Evolutionary conservation across 2,329 filamentous ascomycete species (phyloP), one percentile per base, ranked within the genome.

Genomic region (Cercospora sp.): DNA sequence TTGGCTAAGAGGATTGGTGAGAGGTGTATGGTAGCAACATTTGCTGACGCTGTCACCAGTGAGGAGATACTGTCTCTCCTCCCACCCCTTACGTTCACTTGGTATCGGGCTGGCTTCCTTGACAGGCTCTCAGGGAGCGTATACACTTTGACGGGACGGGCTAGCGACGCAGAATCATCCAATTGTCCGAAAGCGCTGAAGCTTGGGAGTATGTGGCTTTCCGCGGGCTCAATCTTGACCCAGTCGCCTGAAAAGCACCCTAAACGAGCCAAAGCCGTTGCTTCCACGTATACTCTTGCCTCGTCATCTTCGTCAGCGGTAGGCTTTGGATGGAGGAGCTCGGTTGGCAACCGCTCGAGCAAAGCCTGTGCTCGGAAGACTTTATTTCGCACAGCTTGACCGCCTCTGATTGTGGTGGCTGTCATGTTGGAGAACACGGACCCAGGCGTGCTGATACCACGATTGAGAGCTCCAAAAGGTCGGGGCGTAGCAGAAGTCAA

Each of bases 241-340:
- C 95, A 99, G 77, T 99, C 95, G 31, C 95, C 95, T 0, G 94
- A 98, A 77, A 99, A 99, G 79, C 94, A 98, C 16, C 94, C 94
- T 64, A 99, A 90, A 73, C 94, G 93, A 13, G 92, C 90, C 20
- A 99, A 81, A 1, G 92, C 92, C 66, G 88, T 90, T 7, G 96
- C 90, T 74, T 97, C 93, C 5, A 99, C 94, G 75, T 94, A 99
- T 1, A 98, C 87, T 59, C 95, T 89, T 1, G 92, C 90, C 73
- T 90, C 88, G 73, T 96, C 91, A 72, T 97, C 93, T 69, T 99
- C 95, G 69, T 97, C 93, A 28, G 89, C 87, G 0, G 85, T 79
- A 2, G 95, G 94, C 72, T 91, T 94, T 0, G 95, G 95, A 72
- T 98, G 91, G 2, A 99, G 83, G 2, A 96, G 80, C 53, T 94